Conservation (phyloP, 192 early-diverging fungal genomes). For the Polychytrium aggregatum region DNA sequence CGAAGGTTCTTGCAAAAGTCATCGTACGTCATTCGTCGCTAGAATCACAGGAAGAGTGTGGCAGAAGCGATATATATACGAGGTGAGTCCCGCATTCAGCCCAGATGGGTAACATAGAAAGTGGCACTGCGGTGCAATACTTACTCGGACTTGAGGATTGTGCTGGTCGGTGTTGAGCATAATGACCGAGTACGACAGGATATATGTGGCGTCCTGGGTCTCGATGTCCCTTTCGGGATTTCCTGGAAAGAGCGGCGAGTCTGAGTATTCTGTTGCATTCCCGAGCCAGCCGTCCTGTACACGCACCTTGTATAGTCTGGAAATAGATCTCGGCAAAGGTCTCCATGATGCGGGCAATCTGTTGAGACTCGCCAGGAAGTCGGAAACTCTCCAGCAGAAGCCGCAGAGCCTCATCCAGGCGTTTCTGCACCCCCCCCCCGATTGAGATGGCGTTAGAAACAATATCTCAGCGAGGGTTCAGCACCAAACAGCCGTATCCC, state of each 20-base stretch:
- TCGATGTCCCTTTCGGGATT: conserved; percentile 45
- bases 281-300: neutral
- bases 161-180: conserved; percentile 99
- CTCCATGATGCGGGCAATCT: conserved; percentile 92
- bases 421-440: conserved; percentile 52
- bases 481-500: too few species aligned
- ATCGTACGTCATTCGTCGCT: conserved; percentile 77
- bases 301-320: conserved; percentile 26
- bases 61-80: too few species aligned
- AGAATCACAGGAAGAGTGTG: conserved; percentile 4
- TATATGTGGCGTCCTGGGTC: conserved; percentile 68
- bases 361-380: conserved; percentile 94
- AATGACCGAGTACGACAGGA: conserved; percentile 87
- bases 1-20: conserved; percentile 83
- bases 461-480: too few species aligned
- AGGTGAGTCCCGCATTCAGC: too few species aligned
- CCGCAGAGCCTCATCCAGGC: conserved; percentile 91
- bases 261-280: neutral
- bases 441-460: too few species aligned
- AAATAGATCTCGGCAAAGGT: conserved; percentile 78
- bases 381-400: conserved; percentile 86
- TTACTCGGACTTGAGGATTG: conserved; percentile 76
- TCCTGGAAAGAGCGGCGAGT: neutral
- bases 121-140: too few species aligned
- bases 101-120: too few species aligned